phyloP scores from a whole-genome alignment of 2,329 filamentous ascomycete genomes.

The Colletotrichum kahawae region DNA sequence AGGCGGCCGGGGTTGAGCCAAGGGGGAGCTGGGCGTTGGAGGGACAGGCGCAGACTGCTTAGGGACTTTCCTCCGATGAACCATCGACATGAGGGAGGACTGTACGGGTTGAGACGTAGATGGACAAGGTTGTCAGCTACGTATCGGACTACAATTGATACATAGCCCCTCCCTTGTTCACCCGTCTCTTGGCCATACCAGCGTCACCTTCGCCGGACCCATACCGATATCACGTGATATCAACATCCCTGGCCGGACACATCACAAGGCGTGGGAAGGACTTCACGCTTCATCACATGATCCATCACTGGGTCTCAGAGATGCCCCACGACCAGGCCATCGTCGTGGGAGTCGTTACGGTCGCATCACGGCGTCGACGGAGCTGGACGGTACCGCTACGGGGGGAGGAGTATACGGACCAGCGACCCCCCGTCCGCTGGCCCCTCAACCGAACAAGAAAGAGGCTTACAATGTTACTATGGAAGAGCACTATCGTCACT shows the following conservation, averaged over 20 bases:
- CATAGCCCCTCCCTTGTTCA: not conserved
- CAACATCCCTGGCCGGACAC: not conserved
- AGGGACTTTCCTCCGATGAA: not conserved
- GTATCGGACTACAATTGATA: not conserved
- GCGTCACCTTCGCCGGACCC: not conserved
- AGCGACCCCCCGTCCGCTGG: not conserved
- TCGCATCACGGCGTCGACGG: not conserved
- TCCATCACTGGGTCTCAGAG: not conserved
- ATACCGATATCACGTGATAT: slow-evolving; percentile 12
- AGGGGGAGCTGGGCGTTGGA: slow-evolving; percentile 49
- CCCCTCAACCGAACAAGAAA: slow-evolving; percentile 1
- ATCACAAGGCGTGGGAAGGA: not conserved
- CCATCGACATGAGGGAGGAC: not conserved
- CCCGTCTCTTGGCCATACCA: not conserved
- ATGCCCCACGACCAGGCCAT: not conserved
- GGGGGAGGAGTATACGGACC: not conserved
- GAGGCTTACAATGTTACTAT: slow-evolving; percentile 8
- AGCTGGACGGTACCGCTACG: not conserved
- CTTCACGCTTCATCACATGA: slow-evolving; percentile 18
- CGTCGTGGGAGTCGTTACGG: not conserved
- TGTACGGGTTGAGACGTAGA: not conserved
- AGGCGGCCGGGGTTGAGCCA: slow-evolving; percentile 45
- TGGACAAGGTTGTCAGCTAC: not conserved
- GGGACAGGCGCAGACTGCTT: not conserved
- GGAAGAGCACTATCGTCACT: not conserved